Evolutionary conservation across 2,329 filamentous ascomycete species (phyloP), one percentile per base, ranked within the genome.

Genomic region (Colletotrichum destructivum): DNA sequence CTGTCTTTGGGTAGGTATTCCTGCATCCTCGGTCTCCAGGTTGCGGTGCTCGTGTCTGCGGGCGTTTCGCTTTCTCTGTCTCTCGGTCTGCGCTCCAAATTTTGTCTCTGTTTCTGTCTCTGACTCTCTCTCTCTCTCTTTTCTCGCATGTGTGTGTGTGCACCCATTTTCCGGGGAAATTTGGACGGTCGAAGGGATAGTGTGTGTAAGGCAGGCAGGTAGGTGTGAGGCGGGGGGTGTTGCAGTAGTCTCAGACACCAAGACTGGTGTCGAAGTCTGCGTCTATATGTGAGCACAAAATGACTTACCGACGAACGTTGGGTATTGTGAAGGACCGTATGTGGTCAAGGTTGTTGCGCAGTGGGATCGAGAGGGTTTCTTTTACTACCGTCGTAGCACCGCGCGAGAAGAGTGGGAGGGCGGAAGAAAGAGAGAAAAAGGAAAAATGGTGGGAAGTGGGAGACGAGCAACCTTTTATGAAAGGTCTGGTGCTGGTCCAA

Each of bases 351-450:
- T 72, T 42, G 49, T 56, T 71, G 66, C 67, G 67, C 70, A 71
- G 69, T 72, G 67, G 70, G 40, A 71, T 72, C 70, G 70, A 72
- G 70, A 72, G 70, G 67, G 66, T 62, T 70, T 65, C 55, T 71
- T 66, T 66, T 70, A 56, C 66, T 72, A 71, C 70, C 70, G 70
- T 72, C 70, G 66, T 65, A 62, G 60, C 70, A 72, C 70, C 61
- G 70, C 67, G 66, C 62, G 51, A 66, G 72, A 72, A 44, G 69
- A 66, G 40, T 64, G 61, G 63, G 61, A 72, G 72, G 64, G 65
- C 64, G 64, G 42, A 65, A 72, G 72, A 69, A 60, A 31, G 64
- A 61, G 64, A 21, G 21, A 62, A 59, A 63, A 42, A 12, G 12
- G 6, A 15, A 8, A 18, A 62, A 44, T 26, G 55, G 44, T 59